Evolutionary conservation across 2,329 filamentous ascomycete species (phyloP).

Genomic region (Arthrobotrys conoides): DNA sequence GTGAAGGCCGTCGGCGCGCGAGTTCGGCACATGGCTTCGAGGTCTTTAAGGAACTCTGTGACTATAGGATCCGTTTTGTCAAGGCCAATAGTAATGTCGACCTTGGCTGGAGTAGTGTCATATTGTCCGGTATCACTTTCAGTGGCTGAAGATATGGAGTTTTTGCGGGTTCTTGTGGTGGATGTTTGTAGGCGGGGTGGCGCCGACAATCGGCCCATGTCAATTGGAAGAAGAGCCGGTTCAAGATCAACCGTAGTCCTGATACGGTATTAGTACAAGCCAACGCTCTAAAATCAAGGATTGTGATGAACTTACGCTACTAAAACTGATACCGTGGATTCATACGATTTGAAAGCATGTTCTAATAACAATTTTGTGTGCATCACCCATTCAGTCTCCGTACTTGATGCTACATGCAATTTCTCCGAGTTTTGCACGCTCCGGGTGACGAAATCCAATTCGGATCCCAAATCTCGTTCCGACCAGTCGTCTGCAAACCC

Average conservation of each 20-base stretch:
- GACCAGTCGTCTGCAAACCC: slow-evolving; percentile 57
- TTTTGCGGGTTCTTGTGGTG: slow-evolving; percentile 54
- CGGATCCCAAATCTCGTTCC: slow-evolving; percentile 50
- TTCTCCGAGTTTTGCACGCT: slow-evolving; percentile 58
- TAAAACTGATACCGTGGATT: slow-evolving; percentile 49
- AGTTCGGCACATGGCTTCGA: slow-evolving; percentile 52
- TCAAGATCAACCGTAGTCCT: slow-evolving; percentile 56
- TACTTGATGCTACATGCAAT: slow-evolving; percentile 52
- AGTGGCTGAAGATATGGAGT: slow-evolving; percentile 49
- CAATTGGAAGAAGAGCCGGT: slow-evolving; percentile 52
- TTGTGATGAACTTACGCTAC: slow-evolving; percentile 42
- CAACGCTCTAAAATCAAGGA: no score
- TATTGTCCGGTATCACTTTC: slow-evolving; percentile 58
- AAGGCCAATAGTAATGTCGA: slow-evolving; percentile 53
- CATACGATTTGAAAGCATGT: slow-evolving; percentile 54
- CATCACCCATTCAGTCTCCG: slow-evolving; percentile 60
- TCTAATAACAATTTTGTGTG: slow-evolving; percentile 53
- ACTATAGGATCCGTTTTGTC: slow-evolving; percentile 56
- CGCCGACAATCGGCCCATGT: slow-evolving; percentile 56
- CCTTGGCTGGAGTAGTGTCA: slow-evolving; percentile 54
- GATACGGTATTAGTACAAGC: not conserved
- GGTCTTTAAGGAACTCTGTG: slow-evolving; percentile 49
- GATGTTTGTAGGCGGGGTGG: slow-evolving; percentile 54
- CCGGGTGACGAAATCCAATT: slow-evolving; percentile 54
- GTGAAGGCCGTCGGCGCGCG: slow-evolving; percentile 54